phyloP scores from a whole-genome alignment of 2,329 filamentous ascomycete genomes.

The Blastomyces emzantsi region DNA sequence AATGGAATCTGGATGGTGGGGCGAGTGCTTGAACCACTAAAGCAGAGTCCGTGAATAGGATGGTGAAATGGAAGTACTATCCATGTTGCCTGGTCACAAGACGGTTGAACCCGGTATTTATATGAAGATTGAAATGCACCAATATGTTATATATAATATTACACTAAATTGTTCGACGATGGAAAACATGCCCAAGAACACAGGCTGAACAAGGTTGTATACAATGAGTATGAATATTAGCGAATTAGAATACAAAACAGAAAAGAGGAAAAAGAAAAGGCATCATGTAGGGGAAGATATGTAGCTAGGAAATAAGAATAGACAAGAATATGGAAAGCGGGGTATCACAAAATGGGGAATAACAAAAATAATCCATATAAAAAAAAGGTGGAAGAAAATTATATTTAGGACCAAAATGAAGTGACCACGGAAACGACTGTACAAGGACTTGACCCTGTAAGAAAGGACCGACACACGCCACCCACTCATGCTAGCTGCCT shows the following conservation, averaged over 20 bases:
- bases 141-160: too few relatives aligned
- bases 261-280: background rate
- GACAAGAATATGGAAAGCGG: background rate
- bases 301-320: background rate
- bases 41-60: too few relatives aligned
- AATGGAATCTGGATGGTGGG: too few relatives aligned
- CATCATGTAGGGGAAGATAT: background rate
- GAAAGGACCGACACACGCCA: too few relatives aligned
- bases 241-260: background rate
- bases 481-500: conserved; percentile 29
- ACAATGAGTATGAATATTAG: background rate
- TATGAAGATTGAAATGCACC: too few relatives aligned
- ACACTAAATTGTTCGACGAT: too few relatives aligned
- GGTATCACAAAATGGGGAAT: background rate
- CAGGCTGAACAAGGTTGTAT: background rate
- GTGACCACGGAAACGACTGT: background rate
- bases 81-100: too few relatives aligned
- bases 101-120: too few relatives aligned
- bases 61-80: too few relatives aligned
- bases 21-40: too few relatives aligned
- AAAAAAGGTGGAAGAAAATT: background rate
- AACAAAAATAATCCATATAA: background rate
- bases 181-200: too few relatives aligned
- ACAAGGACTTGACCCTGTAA: background rate
- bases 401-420: background rate